phyloP scores from a whole-genome alignment of 306 rosid genomes.

The Mucuna pruriens region DNA sequence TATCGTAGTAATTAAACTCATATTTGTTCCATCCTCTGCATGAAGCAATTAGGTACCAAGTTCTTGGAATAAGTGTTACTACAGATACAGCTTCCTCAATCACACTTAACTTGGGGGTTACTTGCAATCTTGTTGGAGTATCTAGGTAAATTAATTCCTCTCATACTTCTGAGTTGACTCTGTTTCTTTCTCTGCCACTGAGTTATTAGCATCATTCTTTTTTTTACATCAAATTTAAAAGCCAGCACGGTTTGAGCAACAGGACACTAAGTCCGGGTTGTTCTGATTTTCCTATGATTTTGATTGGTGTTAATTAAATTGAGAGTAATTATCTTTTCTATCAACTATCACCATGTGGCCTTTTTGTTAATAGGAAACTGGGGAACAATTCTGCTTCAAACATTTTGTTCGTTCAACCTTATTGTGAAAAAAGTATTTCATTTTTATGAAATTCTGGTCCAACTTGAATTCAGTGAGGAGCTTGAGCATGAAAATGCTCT shows the following conservation, averaged over 20 bases:
- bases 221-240: too few species aligned
- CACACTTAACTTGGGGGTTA: not conserved
- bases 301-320: not conserved
- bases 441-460: not conserved
- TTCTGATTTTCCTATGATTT: not conserved
- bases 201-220: too few species aligned
- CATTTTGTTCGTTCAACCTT: not conserved
- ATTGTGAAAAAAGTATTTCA: not conserved
- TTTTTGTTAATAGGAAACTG: not conserved
- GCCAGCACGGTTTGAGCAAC: too few species aligned
- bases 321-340: not conserved
- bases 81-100: not conserved
- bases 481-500: slow-evolving; percentile 4
- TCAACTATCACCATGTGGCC: not conserved
- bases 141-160: slow-evolving; percentile 17
- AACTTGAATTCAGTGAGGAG: not conserved
- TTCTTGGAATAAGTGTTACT: not conserved
- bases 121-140: slow-evolving; percentile 6
- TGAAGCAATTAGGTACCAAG: not conserved
- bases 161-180: not conserved
- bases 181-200: slow-evolving; percentile 13
- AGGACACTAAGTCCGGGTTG: too few species aligned
- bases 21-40: not conserved
- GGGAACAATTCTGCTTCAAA: not conserved
- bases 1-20: not conserved